These are phyloP conservation scores for Medicago truncatula DNA, from an alignment of 306 rosid species.

Conservation along the genomic window MtrunA17r5.0-ANR NC_053048.1:32566001-32566500, in stretches of 20 bases:
- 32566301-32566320: background rate
- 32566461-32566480: too few species aligned
- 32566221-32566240: conserved; percentile 52
- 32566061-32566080: conserved; percentile 50
- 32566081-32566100: conserved; percentile 41
- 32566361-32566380: too few species aligned
- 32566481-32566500: background rate
- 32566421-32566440: too few species aligned
- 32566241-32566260: conserved; percentile 59
- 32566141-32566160: conserved; percentile 51
- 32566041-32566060: conserved; percentile 53
- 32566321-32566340: too few species aligned
- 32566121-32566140: conserved; percentile 27
- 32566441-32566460: too few species aligned
- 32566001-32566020: conserved; percentile 40
- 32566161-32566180: conserved; percentile 53
- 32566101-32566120: conserved; percentile 53
- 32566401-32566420: too few species aligned
- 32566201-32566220: conserved; percentile 56
- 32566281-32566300: background rate
- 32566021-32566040: conserved; percentile 60
- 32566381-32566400: too few species aligned
- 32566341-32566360: too few species aligned
- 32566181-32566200: conserved; percentile 60
- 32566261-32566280: conserved; percentile 41